phyloP scores from a whole-genome alignment of 2,329 filamentous ascomycete genomes.

The Fusarium lateritium region DNA sequence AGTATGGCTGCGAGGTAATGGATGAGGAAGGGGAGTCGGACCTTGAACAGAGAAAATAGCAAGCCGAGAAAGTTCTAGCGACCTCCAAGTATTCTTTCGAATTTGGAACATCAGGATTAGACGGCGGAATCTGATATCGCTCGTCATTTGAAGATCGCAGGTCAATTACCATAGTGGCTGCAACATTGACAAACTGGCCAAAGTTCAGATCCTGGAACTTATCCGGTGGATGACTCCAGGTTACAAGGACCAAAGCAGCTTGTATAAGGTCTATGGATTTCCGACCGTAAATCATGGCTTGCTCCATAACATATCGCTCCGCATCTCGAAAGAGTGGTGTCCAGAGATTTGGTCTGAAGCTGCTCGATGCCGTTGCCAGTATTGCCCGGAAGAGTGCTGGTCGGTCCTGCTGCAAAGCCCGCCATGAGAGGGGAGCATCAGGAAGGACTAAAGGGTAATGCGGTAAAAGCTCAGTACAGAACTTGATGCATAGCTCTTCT shows the following conservation, averaged over 20 bases:
- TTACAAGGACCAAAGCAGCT: conserved; percentile 27
- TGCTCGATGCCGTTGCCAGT: conserved; percentile 17
- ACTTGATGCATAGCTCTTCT: conserved; percentile 12
- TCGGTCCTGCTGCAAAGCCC: not conserved
- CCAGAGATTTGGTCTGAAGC: conserved; percentile 19
- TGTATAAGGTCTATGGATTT: conserved; percentile 39
- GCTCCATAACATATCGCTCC: conserved; percentile 24
- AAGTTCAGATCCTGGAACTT: conserved; percentile 37
- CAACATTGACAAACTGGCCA: conserved; percentile 34
- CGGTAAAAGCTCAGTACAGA: conserved; percentile 12
- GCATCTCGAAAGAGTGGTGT: conserved; percentile 27
- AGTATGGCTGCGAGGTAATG: not conserved
- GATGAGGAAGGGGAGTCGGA: not conserved
- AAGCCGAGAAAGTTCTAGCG: conserved; percentile 14
- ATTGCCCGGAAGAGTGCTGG: conserved; percentile 30
- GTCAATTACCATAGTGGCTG: conserved; percentile 37
- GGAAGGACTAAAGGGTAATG: conserved; percentile 23
- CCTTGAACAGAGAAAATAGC: conserved; percentile 30
- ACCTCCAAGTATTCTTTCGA: conserved; percentile 9
- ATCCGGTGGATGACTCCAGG: conserved; percentile 32
- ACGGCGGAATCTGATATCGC: conserved; percentile 2
- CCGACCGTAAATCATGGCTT: conserved; percentile 27
- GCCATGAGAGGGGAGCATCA: conserved; percentile 10
- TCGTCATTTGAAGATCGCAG: conserved; percentile 32
- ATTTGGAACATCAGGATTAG: not conserved